A percentile compares a stretch with the other conserved stretches of the same genome.
Conservation (phyloP, 345 rosid species). For the Heritiera littoralis region DNA sequence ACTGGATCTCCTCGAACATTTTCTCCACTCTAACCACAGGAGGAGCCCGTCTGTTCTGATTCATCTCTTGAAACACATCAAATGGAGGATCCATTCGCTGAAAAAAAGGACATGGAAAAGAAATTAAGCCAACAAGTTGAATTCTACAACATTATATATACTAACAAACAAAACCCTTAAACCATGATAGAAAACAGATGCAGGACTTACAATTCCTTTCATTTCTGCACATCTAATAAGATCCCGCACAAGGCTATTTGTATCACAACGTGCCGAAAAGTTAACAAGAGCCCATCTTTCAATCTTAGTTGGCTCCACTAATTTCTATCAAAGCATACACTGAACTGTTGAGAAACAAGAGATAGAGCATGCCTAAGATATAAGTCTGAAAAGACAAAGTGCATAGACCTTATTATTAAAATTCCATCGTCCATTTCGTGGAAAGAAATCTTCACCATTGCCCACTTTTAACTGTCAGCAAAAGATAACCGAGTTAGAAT, state of each 20-base stretch:
- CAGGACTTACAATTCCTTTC: constrained; percentile 84
- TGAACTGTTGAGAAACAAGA: constrained; percentile 20
- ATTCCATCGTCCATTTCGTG: constrained; percentile 92
- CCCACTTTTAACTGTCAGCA: constrained; percentile 76
- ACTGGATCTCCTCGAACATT: constrained; percentile 65
- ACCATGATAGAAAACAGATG: not conserved
- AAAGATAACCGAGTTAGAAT: not conserved
- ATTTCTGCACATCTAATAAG: constrained; percentile 62
- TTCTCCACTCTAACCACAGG: constrained; percentile 74
- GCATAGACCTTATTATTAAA: constrained; percentile 73
- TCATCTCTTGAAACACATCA: constrained; percentile 54
- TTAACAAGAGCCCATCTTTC: constrained; percentile 86
- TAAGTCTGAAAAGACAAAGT: not conserved
- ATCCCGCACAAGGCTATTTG: constrained; percentile 47
- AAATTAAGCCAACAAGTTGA: not conserved
- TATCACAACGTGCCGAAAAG: constrained; percentile 86
- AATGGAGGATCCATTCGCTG: constrained; percentile 59
- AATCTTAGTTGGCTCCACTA: constrained; percentile 68
- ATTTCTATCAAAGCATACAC: constrained; percentile 48
- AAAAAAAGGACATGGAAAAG: not conserved
- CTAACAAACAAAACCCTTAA: not conserved
- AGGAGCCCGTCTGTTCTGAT: constrained; percentile 52
- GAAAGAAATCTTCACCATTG: constrained; percentile 72
- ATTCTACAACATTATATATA: not conserved
- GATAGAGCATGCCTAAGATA: not conserved